Base-by-base conservation (phyloP, 2,329 filamentous ascomycete species). In the Teratosphaeria gauchensis region DNA sequence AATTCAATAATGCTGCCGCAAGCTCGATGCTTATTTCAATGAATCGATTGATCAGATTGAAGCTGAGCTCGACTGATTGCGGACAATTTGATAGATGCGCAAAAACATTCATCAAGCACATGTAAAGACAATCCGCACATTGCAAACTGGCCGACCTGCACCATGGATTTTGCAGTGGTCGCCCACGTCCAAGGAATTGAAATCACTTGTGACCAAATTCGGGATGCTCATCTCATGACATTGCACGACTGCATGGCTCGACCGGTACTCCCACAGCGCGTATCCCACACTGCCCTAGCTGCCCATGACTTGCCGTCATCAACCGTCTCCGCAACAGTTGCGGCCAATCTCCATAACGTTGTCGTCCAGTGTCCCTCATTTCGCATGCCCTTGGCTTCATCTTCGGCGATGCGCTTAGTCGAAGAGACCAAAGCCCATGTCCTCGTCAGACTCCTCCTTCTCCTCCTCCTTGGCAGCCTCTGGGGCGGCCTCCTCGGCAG, bases 381-480 rank as follows among this genome's bases (percentile, higher is more conserved):
- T 48, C 19, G 42, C 42, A 48, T 21, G 35, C 42, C 42, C n/a
- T 19, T 19, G n/a, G 19, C 19, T 48, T n/a, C 42, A 9, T 48
- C 16, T 48, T 48, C 7, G 6, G 42, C 63, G 66, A 68, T 56
- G 62, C 69, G 68, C 69, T 69, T 80, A 81, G 78, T 86, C 84
- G 81, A 87, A 86, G 62, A 87, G 83, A 82, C 84, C 84, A 76
- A 82, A 84, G 78, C 89, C 82, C 89, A 92, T 87, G 75, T 86
- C 84, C 71, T 86, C 84, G 71, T 87, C 84, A 75, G 85, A 90
- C 84, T 87, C 84, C 78, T 86, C 83, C 84, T 94, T 89, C 78
- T 85, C 83, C 74, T 87, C 84, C 76, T 89, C 86, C 79, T 87
- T 86, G 73, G 82, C 82, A 68, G 71, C 72, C 69, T 75, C 76